Evolutionary conservation across 805 yeast species (phyloP), one percentile per base, ranked within the genome.

Genomic region (Pachysolen tannophilus): DNA sequence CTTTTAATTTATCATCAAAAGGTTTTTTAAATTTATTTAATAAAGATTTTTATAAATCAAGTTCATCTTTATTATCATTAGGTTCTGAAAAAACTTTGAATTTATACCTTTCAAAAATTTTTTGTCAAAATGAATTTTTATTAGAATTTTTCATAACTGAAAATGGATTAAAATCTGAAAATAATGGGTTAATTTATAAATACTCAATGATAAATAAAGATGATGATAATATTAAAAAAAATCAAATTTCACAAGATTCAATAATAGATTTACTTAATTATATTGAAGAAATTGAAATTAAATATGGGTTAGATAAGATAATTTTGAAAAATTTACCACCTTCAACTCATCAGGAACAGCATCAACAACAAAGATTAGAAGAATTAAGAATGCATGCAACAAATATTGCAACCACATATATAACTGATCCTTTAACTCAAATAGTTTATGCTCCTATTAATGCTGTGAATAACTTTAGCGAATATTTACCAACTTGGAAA

Each of bases 371-470:
- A 36, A 23, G 11, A 15, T 16, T 10, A 4, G 8, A 30, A 8
- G 16, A 24, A n/a, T 14, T 6, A 24, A 11, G 28, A 11, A 14
- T 42, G 21, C 58, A 60, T 2, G 50, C 55, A 2, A 35, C 45
- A n/a, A 21, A 26, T 9, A n/a, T n/a, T n/a, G n/a, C n/a, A n/a
- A n/a, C n/a, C n/a, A n/a, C n/a, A n/a, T 53, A 42, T 30, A 34
- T 57, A 8, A 58, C 52, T 21, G 45, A 49, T 17, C 48, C 52
- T 28, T 31, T 57, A 5, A 40, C 52, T 8, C 37, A 48, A 2
- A 52, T 42, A 28, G 52, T 57, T 2, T 48, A 53, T 33, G 45
- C 52, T 35, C 61, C 63, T 3, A 43, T 58, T 23, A 41, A 41
- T 29, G 44, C 56, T 1, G 41, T 58, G 13, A 28, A 20, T 20